A percentile compares a stretch with the other conserved stretches of the same genome.
phyloP scores from a whole-genome alignment of 2,329 filamentous ascomycete species.

The Aspergillus aculeatus region DNA sequence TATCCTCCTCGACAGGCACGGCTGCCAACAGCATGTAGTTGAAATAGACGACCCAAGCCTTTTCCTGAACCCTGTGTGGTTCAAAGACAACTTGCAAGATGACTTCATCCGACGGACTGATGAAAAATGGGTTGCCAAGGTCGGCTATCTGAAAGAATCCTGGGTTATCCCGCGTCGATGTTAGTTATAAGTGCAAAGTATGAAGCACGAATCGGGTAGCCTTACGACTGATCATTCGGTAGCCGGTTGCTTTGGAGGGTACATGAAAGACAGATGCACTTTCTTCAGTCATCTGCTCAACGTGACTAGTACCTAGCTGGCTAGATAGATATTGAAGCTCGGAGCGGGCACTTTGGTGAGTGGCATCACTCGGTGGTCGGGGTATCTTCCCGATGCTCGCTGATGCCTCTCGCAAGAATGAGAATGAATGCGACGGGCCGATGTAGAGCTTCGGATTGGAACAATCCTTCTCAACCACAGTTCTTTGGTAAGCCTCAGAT shows the following conservation, averaged over 20 bases:
- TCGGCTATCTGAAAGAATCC: background rate
- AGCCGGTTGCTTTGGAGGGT: background rate
- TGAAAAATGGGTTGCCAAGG: background rate
- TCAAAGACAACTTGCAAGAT: conserved; percentile 14
- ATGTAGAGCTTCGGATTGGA: background rate
- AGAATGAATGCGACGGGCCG: background rate
- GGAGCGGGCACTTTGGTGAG: background rate
- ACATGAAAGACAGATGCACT: background rate
- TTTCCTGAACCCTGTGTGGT: conserved; percentile 12
- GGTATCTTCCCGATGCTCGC: background rate
- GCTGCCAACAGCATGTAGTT: conserved; percentile 15
- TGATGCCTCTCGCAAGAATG: background rate
- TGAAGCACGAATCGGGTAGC: background rate
- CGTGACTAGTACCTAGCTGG: background rate
- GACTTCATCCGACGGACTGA: background rate
- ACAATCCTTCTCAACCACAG: background rate
- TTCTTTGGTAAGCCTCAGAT: background rate
- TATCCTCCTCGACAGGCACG: background rate
- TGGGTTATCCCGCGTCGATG: background rate
- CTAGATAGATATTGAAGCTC: background rate
- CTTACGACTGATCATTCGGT: conserved; percentile 2
- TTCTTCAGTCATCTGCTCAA: background rate
- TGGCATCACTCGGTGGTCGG: background rate
- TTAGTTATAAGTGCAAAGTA: background rate
- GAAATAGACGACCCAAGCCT: conserved; percentile 18